A percentile compares a stretch with the other conserved stretches of the same genome.
Evolutionary conservation across 768 basidiomycete genomes (phyloP).

Genomic region (Boletus vermiculosoides): DNA sequence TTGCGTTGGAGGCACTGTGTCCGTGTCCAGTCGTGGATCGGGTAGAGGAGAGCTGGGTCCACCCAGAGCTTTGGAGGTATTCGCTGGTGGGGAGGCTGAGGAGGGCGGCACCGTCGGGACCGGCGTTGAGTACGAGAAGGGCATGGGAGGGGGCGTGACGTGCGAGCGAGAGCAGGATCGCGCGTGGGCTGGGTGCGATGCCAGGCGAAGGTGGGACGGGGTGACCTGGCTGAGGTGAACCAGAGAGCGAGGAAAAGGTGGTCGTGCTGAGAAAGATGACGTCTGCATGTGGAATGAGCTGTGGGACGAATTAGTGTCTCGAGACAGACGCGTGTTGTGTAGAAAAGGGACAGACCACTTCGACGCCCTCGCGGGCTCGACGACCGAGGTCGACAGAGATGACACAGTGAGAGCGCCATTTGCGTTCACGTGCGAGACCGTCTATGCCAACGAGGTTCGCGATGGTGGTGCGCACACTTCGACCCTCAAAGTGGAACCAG

Average conservation of each 20-base stretch:
- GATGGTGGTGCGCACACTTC: slow-evolving; percentile 75
- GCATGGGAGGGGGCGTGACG: slow-evolving; percentile 69
- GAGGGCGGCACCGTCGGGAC: slow-evolving; percentile 74
- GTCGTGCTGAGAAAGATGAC: slow-evolving; percentile 62
- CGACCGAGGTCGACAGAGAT: slow-evolving; percentile 79
- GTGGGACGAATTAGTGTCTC: background rate
- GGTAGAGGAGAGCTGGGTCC: slow-evolving; percentile 41
- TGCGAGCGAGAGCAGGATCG: slow-evolving; percentile 73
- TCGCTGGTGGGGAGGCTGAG: slow-evolving; percentile 80
- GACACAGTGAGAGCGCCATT: slow-evolving; percentile 80
- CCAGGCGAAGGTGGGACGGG: slow-evolving; percentile 40
- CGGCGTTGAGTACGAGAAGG: slow-evolving; percentile 80
- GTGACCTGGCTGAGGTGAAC: background rate
- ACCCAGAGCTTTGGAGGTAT: slow-evolving; percentile 83
- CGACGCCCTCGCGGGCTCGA: slow-evolving; percentile 70
- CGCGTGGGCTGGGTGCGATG: slow-evolving; percentile 60
- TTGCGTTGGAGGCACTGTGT: slow-evolving; percentile 16
- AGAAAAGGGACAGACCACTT: slow-evolving; percentile 56
- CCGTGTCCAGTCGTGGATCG: slow-evolving; percentile 13
- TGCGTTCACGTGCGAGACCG: slow-evolving; percentile 77
- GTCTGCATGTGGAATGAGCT: slow-evolving; percentile 83
- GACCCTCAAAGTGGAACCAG: slow-evolving; percentile 84
- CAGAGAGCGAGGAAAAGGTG: slow-evolving; percentile 23
- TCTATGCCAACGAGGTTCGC: slow-evolving; percentile 78
- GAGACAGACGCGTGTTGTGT: background rate